Evolutionary conservation across 192 early-diverging fungal genomes (phyloP).

Genomic region (Bifiguratus adelaidae): DNA sequence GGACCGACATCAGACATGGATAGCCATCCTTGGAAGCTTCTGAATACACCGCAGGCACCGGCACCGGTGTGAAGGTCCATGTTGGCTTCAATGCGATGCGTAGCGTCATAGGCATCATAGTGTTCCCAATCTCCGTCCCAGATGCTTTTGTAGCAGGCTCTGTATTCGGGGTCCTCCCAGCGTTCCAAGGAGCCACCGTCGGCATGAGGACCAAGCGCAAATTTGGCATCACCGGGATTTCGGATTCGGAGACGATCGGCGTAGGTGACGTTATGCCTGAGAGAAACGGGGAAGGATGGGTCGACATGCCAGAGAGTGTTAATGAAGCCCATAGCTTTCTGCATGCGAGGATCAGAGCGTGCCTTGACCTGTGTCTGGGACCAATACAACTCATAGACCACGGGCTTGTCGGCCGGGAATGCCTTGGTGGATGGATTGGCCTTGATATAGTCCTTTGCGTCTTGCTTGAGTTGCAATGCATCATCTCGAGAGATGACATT

Average conservation of each 20-base stretch:
- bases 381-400: constrained; percentile 20
- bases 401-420: constrained; percentile 6
- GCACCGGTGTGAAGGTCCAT: constrained; percentile 12
- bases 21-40: constrained; percentile 20
- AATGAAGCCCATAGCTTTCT: constrained; percentile 4
- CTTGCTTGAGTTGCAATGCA: constrained; percentile 10
- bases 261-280: constrained; percentile 13
- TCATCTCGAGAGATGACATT: constrained; percentile 5
- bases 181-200: constrained; percentile 16
- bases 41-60: constrained; percentile 12
- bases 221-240: constrained; percentile 10
- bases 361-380: constrained; percentile 6
- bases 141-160: constrained; percentile 12
- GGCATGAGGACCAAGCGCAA: constrained; percentile 11
- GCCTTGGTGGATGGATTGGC: too few relatives aligned
- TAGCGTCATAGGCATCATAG: constrained; percentile 17
- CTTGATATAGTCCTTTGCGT: constrained; percentile 11
- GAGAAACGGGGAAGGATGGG: constrained; percentile 3
- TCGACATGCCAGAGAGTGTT: constrained; percentile 13
- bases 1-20: constrained; percentile 8
- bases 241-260: constrained; percentile 19
- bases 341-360: constrained; percentile 8
- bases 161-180: constrained; percentile 20
- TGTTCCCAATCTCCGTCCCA: constrained; percentile 14
- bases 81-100: constrained; percentile 10